These are phyloP conservation scores for Cercis canadensis DNA, from an alignment of 306 rosid genomes.

Conservation along the genomic window DNA sequence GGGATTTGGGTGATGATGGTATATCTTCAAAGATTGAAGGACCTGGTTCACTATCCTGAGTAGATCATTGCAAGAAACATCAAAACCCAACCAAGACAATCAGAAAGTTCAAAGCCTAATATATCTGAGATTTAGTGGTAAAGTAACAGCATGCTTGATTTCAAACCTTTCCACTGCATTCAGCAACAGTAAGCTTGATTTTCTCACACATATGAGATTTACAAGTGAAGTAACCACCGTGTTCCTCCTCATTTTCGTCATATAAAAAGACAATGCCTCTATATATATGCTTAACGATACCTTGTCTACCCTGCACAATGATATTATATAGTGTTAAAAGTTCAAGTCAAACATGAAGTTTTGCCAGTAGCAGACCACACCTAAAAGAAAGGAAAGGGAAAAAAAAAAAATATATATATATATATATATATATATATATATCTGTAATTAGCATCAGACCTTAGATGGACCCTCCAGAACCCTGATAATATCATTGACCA, in stretches of 20 bases:
- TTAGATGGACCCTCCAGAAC: constrained; percentile 74
- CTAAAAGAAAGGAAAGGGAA: not conserved
- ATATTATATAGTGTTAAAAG: constrained; percentile 32
- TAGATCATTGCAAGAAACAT: constrained; percentile 31
- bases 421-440: not conserved
- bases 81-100: constrained; percentile 16
- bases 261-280: constrained; percentile 71
- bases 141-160: constrained; percentile 5
- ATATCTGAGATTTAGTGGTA: no score
- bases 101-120: constrained; percentile 3
- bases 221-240: constrained; percentile 81
- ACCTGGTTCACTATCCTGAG: constrained; percentile 73
- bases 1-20: constrained; percentile 86
- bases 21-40: constrained; percentile 62
- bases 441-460: constrained; percentile 54
- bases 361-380: constrained; percentile 10
- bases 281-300: constrained; percentile 79
- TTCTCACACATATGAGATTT: constrained; percentile 87
- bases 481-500: constrained; percentile 72
- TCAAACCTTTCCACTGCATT: constrained; percentile 70
- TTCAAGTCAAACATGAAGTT: constrained; percentile 23
- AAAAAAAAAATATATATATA: no score
- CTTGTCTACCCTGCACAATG: constrained; percentile 82
- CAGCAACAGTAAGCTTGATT: constrained; percentile 59
- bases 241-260: constrained; percentile 69